These are phyloP conservation scores for Flagelloscypha sp. DNA, from an alignment of 768 basidiomycete species.

Conservation along the genomic window DNA sequence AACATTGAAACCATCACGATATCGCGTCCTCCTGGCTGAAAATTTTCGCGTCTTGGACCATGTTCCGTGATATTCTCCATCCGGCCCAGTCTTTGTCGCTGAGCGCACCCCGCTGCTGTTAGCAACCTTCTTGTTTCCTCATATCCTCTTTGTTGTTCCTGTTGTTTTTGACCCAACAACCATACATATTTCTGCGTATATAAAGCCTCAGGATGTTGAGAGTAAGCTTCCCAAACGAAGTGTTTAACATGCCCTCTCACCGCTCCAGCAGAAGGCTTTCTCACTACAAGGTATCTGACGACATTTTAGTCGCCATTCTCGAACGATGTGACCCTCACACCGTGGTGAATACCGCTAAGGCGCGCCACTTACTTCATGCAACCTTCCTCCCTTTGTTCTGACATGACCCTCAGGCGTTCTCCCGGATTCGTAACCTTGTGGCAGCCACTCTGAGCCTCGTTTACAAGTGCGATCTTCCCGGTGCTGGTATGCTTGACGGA, in stretches of 20 bases:
- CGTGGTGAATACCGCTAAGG: conserved; percentile 40
- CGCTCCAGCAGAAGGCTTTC: conserved; percentile 29
- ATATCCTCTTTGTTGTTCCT: conserved; percentile 25
- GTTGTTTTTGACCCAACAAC: conserved; percentile 20
- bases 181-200: conserved; percentile 32
- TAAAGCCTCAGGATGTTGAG: conserved; percentile 29
- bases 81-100: no score
- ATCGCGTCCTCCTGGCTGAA: no score
- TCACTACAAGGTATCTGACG: conserved; percentile 43
- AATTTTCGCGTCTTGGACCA: no score
- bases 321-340: conserved; percentile 41
- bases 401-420: conserved; percentile 31
- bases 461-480: conserved; percentile 42
- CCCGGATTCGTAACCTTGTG: conserved; percentile 34
- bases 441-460: conserved; percentile 40
- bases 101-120: no score
- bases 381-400: neutral
- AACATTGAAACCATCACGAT: no score
- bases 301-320: conserved; percentile 42
- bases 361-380: conserved; percentile 4
- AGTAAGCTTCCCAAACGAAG: conserved; percentile 27
- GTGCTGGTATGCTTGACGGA: conserved; percentile 45
- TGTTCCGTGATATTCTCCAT: no score
- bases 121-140: conserved; percentile 36
- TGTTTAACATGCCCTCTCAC: conserved; percentile 41